Percentiles rank a stretch among this genome's conserved stretches.
Conservation (phyloP, 208 protist species). For the Novymonas esmeraldas region DNA sequence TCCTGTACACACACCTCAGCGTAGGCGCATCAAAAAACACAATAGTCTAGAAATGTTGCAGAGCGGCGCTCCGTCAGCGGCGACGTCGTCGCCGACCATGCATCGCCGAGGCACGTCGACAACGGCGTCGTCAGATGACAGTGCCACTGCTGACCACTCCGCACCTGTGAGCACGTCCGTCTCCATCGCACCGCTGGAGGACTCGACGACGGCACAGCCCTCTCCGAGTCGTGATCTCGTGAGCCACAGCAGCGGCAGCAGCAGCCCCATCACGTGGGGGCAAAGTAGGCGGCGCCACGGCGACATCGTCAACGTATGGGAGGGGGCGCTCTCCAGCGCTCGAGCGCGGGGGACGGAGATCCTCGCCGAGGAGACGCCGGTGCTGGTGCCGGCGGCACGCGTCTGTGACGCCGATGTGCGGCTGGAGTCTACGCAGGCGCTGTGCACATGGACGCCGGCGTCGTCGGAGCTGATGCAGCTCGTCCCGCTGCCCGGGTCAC, state of each 20-base stretch:
- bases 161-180: neutral
- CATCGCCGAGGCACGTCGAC: neutral
- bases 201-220: neutral
- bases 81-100: neutral
- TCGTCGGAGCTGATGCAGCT: conserved; percentile 9
- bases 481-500: conserved; percentile 7
- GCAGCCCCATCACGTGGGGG: neutral
- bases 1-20: too few relatives aligned
- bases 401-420: neutral
- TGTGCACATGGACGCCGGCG: neutral
- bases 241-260: neutral
- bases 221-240: neutral
- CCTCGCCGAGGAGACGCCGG: conserved; percentile 5
- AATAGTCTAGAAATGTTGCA: neutral
- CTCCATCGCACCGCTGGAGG: neutral
- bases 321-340: neutral
- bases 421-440: neutral
- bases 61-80: neutral
- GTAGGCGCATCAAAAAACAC: too few relatives aligned
- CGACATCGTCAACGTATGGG: neutral
- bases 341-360: neutral
- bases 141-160: neutral
- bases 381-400: conserved; percentile 4
- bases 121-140: neutral
- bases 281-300: too few relatives aligned